Base-by-base conservation (phyloP, 2,329 filamentous ascomycete species). In the Fusarium buxicola region DNA sequence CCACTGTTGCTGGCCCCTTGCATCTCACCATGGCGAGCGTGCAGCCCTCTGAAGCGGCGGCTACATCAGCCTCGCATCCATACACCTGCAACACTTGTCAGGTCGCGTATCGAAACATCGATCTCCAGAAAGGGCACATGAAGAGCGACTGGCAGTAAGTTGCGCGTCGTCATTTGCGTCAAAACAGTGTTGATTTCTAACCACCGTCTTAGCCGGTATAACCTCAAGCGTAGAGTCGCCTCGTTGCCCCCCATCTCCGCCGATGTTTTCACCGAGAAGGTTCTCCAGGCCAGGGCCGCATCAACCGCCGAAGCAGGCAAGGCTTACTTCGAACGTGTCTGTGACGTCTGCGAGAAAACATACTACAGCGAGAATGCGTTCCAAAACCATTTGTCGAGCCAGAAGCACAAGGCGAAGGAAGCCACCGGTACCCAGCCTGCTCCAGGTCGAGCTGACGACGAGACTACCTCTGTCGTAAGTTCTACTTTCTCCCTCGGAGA, bases 51-150 rank as follows among this genome's bases (percentile, higher is more conserved):
- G 55, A 70, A 48, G 67, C 70, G 41, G 69, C 70, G 51, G 73
- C 71, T 63, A 76, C 74, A 8, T 71, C 79, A 13, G 72, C 85
- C 28, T 84, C 89, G 24, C 92, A 97, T 75, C 94, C 95, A 2
- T 99, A 94, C 80, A 98, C 94, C 53, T 99, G 95, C 87, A 99
- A 98, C 78, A 95, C 94, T 56, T 99, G 95, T 75, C 92, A 97
- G 76, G 94, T 99, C 69, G 95, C 94, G 48, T 99, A 98, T 80
- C 90, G 94, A 67, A 93, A 92, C 74, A 93, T 92, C 76, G 94
- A 98, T 74, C 84, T 96, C 54, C 95, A 99, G 80, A 89, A 95
- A 75, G 89, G 87, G 32, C 95, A 99, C 76, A 99, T 99, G 95
- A 93, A 95, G 77, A 95, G 90, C 70, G 95, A 99, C 80, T 99